These are phyloP conservation scores for Blastobotrys ciferrii DNA, from an alignment of 1,139 yeast species.

Conservation along the genomic window DNA sequence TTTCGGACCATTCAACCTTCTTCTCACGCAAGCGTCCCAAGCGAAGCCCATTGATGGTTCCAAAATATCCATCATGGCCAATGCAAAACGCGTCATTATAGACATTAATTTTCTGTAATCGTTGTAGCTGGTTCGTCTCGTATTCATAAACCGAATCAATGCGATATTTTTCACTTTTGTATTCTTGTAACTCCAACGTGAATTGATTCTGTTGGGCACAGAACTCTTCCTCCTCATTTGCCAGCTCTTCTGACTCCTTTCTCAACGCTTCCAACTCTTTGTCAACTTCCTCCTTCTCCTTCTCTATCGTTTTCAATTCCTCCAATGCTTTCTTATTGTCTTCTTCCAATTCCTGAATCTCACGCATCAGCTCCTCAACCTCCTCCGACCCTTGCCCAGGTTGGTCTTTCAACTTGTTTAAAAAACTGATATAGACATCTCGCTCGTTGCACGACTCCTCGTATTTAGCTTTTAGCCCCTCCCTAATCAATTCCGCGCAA, in stretches of 20 bases:
- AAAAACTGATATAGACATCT: slow-evolving; percentile 70
- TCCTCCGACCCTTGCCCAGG: slow-evolving; percentile 46
- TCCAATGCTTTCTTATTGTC: slow-evolving; percentile 29
- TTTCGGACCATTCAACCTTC: slow-evolving; percentile 81
- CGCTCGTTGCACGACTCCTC: slow-evolving; percentile 76
- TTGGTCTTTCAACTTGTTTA: slow-evolving; percentile 64
- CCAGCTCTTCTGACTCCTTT: slow-evolving; percentile 38
- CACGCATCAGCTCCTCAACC: slow-evolving; percentile 43
- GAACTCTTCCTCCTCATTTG: slow-evolving; percentile 45
- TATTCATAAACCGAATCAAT: slow-evolving; percentile 60
- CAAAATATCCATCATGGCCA: slow-evolving; percentile 78
- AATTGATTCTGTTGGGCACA: slow-evolving; percentile 50
- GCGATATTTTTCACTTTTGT: slow-evolving; percentile 55
- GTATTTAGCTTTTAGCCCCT: slow-evolving; percentile 66
- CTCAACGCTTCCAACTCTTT: slow-evolving; percentile 25
- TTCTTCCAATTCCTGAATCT: slow-evolving; percentile 38
- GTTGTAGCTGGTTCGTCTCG: slow-evolving; percentile 63
- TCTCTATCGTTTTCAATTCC: slow-evolving; percentile 32
- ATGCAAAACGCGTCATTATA: slow-evolving; percentile 80
- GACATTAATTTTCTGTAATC: slow-evolving; percentile 70
- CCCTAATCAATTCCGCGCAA: slow-evolving; percentile 67
- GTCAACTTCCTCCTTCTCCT: slow-evolving; percentile 41
- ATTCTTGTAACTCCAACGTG: slow-evolving; percentile 49
- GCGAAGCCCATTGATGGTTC: slow-evolving; percentile 81
- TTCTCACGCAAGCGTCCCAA: slow-evolving; percentile 61